Percentiles rank a stretch among this genome's conserved stretches.
These are phyloP conservation scores for Penicillium ucsense DNA, from an alignment of 495 filamentous ascomycete species.

Conservation along the genomic window DNA sequence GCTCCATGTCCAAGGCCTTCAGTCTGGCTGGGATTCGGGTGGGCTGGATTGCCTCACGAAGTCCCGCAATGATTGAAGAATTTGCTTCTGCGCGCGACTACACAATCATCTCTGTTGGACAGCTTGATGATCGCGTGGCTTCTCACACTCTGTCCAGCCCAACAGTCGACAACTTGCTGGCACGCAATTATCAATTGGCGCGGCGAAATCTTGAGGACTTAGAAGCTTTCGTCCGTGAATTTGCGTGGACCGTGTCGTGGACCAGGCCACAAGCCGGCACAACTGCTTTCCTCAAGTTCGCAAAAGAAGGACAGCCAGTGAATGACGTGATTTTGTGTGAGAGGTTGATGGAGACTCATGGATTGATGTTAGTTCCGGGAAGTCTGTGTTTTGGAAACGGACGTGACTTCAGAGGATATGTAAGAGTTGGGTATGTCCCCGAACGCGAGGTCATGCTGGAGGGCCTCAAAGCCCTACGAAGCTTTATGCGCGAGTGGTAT, in stretches of 20 bases:
- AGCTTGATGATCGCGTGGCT: constrained; percentile 71
- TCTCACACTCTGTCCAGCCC: constrained; percentile 53
- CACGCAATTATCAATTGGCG: constrained; percentile 60
- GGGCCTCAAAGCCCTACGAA: constrained; percentile 49
- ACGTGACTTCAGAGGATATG: constrained; percentile 62
- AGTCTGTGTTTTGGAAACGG: constrained; percentile 63
- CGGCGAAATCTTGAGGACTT: constrained; percentile 57
- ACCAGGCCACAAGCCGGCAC: constrained; percentile 71
- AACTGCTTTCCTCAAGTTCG: constrained; percentile 70
- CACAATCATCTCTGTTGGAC: constrained; percentile 77
- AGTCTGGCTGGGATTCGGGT: constrained; percentile 72
- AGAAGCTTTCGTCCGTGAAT: constrained; percentile 49
- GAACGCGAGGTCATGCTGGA: constrained; percentile 56
- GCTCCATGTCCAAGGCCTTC: constrained; percentile 81
- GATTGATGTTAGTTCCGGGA: constrained; percentile 71
- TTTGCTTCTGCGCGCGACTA: constrained; percentile 63
- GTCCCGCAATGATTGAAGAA: constrained; percentile 49
- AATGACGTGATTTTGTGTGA: constrained; percentile 63
- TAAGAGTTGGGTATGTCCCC: constrained; percentile 67
- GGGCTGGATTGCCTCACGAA: constrained; percentile 71
- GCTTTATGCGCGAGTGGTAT: constrained; percentile 53
- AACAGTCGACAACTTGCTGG: constrained; percentile 53
- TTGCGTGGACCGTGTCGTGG: constrained; percentile 52
- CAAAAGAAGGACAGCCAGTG: constrained; percentile 45
- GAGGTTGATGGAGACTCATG: constrained; percentile 52